These are phyloP conservation scores for Phytomonas serpens DNA, from an alignment of 208 protist species.

Conservation along the genomic window DNA sequence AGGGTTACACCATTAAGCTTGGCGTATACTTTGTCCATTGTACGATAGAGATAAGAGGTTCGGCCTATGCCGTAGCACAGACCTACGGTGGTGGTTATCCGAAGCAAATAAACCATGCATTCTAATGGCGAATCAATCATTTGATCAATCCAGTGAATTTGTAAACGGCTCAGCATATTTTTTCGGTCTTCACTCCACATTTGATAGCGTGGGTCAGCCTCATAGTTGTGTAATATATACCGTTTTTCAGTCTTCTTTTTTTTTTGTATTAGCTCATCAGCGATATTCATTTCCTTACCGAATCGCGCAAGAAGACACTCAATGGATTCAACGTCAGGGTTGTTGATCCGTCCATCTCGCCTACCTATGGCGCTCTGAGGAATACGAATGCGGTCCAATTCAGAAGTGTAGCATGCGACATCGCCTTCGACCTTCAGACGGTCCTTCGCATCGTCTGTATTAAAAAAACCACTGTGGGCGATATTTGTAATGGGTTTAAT, in stretches of 20 bases:
- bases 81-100: conserved; percentile 59
- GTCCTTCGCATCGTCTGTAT: not conserved
- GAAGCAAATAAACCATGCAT: conserved; percentile 48
- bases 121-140: conserved; percentile 50
- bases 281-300: conserved; percentile 10
- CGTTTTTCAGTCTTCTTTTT: conserved; percentile 10
- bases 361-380: conserved; percentile 12
- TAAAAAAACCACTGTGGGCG: not conserved
- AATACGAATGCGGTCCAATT: conserved; percentile 25
- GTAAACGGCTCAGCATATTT: conserved; percentile 36
- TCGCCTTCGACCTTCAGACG: not conserved
- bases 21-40: conserved; percentile 86
- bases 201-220: conserved; percentile 58
- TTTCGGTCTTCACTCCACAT: conserved; percentile 68
- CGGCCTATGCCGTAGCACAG: conserved; percentile 72
- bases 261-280: conserved; percentile 8
- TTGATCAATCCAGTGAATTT: conserved; percentile 77
- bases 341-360: conserved; percentile 2
- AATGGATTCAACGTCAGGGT: conserved; percentile 11
- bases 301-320: conserved; percentile 9
- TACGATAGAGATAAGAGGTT: conserved; percentile 71
- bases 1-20: conserved; percentile 78
- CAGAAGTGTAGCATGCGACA: not conserved
- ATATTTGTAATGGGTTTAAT: conserved; percentile 6
- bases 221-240: conserved; percentile 17